phyloP scores from a whole-genome alignment of 345 rosid species.

The Boechera stricta region DNA sequence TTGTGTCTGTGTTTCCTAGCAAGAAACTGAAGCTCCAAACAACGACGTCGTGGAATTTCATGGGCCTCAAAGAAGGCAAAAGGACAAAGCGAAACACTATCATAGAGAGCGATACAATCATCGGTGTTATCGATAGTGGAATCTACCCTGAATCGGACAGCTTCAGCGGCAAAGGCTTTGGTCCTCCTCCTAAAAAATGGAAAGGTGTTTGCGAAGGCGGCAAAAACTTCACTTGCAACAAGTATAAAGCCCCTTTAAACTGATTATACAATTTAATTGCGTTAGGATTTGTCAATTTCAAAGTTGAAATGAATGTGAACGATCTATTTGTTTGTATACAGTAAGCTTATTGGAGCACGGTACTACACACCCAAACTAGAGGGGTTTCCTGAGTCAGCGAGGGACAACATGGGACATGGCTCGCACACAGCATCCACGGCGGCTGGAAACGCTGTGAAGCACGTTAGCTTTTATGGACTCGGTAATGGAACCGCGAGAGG shows the following conservation, averaged over 20 bases:
- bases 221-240: constrained; percentile 64
- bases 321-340: constrained; percentile 18
- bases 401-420: constrained; percentile 49
- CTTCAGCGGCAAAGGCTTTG: constrained; percentile 50
- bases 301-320: constrained; percentile 28
- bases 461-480: constrained; percentile 50
- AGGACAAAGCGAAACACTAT: constrained; percentile 40
- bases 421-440: constrained; percentile 67
- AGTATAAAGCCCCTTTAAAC: constrained; percentile 41
- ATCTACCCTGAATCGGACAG: constrained; percentile 59
- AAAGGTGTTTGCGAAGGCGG: constrained; percentile 51
- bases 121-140: constrained; percentile 62
- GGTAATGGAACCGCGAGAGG: constrained; percentile 61
- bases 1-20: constrained; percentile 63
- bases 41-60: constrained; percentile 64
- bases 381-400: constrained; percentile 29
- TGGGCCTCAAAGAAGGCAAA: constrained; percentile 51
- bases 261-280: not conserved
- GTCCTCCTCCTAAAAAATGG: constrained; percentile 61
- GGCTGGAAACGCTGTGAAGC: constrained; percentile 53
- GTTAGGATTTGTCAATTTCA: not conserved
- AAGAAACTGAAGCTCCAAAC: constrained; percentile 54
- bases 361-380: constrained; percentile 43
- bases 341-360: constrained; percentile 45
- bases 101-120: constrained; percentile 48